Evolutionary conservation across 805 yeast genomes (phyloP), one percentile per base, ranked within the genome.

Genomic region (Suhomyces faveliae): DNA sequence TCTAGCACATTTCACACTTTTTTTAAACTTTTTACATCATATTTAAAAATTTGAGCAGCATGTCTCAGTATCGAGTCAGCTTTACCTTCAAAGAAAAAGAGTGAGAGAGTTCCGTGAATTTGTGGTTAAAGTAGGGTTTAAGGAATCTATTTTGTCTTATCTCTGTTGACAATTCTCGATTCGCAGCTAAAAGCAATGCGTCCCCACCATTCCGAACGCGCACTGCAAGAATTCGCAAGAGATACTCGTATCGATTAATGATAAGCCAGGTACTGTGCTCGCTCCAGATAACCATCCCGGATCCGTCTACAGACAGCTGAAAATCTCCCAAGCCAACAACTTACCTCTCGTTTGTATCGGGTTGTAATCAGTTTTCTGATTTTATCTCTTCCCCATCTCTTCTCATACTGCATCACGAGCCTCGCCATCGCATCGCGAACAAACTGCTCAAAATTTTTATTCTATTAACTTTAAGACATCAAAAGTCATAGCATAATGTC

Each of bases 341-440:
- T 2, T 27, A 13, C 10, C 30, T 27, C 13, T n/a, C 15, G n/a
- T 27, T 9, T 5, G 30, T 13, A 27, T 27, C 5, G 15, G 6
- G 3, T 27, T n/a, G 3, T 27, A 27, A 5, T 8, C 6, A 27
- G 30, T 27, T 3, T 27, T 27, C 8, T n/a, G 5, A 15, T 5
- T 17, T n/a, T 10, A 13, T n/a, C 37, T 33, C 37, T 33, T 15
- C 37, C 37, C 37, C 37, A 33, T 33, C 37, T 33, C 37, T 33
- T 15, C 37, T 15, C 37, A 33, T 33, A 33, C 21, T 33, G 21
- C 37, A 33, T 17, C 37, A 24, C 27, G 27, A 24, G 27, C 15
- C 17, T 20, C 33, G 33, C 46, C 53, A 50, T 50, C 53, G 40
- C 52, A 48, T 43, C 46, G 22, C 46, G 37, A 33, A 33, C 37